Evolutionary conservation across 768 basidiomycete genomes (phyloP), one percentile per base, ranked within the genome.

Genomic region (Rhizopogon rudus): DNA sequence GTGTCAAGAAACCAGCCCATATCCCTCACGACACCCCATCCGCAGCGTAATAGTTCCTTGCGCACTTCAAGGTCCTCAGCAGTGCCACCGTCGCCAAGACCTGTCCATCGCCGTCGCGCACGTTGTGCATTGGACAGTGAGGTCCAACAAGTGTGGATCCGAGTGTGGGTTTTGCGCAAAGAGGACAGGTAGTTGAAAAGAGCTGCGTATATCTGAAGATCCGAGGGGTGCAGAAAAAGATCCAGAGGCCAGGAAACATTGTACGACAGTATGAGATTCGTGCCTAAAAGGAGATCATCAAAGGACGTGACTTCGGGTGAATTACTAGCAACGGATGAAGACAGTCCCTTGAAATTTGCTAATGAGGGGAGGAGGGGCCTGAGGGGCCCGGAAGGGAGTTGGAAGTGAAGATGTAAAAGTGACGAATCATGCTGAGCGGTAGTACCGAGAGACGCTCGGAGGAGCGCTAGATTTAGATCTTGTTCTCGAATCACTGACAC

Each of bases 1-100:
- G 84, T 85, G 66, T 94, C 92, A 55, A 96, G 74, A 65, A 94
- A 95, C 91, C 92, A 95, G 41, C 84, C 81, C 93, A 95, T 93
- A 63, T 88, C 84, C 63, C 91, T 74, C 7, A 93, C 87, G 31
- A 88, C 80, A 1, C 91, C 91, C 93, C 93, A 97, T 2, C 88
- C 87, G 57, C 84, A 86, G 55, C 93, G 77, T 54, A 91, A 73
- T 17, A 93, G 77, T 50, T 76, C 76, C 56, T 80, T 78, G 40
- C 91, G 80, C 10, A 77, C 77, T 42, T 84, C 79, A 40, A 83
- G 71, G 61, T 91, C 91, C 61, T 87, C 87, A 0, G 67, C 73
- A 4, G 87, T 91, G 2, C 92, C 92, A 8, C 93, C 93, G 66
- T 94, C 93, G 4, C 87, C 86, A 0, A 90, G 77, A 3, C 90